Base-by-base conservation (phyloP, 2,329 filamentous ascomycete genomes). In the Aureobasidium sp. region DNA sequence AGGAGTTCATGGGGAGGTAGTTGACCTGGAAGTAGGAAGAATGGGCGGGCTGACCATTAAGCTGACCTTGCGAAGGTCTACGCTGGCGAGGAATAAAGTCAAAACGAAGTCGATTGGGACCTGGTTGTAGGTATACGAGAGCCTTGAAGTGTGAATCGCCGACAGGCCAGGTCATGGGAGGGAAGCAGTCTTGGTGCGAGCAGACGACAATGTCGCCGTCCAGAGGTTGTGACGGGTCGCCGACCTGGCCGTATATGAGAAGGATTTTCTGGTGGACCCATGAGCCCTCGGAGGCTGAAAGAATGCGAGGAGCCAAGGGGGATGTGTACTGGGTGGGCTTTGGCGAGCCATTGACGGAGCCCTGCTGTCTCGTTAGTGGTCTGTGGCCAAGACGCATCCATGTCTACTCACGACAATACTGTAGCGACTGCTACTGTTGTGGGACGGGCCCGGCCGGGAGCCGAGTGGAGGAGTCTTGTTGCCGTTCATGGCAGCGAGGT, bases 261-360 rank as follows among this genome's bases (percentile, higher is more conserved):
- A 97, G 80, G 9, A 95, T 84, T 73, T 96, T 97, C 78, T 97
- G 91, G 71, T 96, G 90, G 22, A 95, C 90, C 89, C 91, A 96
- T 63, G 90, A 87, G 67, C 88, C 89, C 66, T 96, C 90, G 11
- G 84, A 80, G 42, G 96, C 80, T 37, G 92, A 96, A 47, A 87
- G 78, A 42, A 97, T 84, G 68, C 85, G 85, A 27, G 93, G 92
- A 34, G 91, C 89, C 75, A 90, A 93, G 47, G 87, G 85, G 60
- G 91, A 96, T 20, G 86, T 82, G 8, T 87, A 64, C 47, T 58
- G 52, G 22, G 60, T 56, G n/a, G 64, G 61, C 39, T 62, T 62
- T 14, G 64, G 63, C 25, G 63, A 63, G 27, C 82, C 82, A 67
- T 79, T 81, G 31, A 79, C 72, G 27, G 79, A 75, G 29, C 65